Evolutionary conservation across 2,329 filamentous ascomycete species (phyloP), one percentile per base, ranked within the genome.

Genomic region (Zymoseptoria pseudotritici): DNA sequence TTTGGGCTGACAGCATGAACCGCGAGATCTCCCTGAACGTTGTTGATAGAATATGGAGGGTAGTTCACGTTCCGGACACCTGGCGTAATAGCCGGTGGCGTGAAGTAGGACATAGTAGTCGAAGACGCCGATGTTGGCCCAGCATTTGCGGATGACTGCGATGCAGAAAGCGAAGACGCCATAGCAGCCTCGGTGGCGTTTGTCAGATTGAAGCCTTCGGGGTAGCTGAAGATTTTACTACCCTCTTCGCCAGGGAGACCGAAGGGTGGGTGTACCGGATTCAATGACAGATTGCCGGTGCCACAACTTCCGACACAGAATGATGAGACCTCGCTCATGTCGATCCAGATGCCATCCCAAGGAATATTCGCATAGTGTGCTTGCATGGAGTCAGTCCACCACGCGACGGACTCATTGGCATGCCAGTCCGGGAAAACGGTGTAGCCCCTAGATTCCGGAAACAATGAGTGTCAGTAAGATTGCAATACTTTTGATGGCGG

Each of bases 241-340:
- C 84, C 84, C 1, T 80, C 79, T 64, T 89, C 85, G 0, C 87
- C 87, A 0, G 86, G 86, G 1, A 90, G 79, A 5, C 69, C 63
- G 68, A 89, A 90, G 0, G 83, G 78, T 5, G 86, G 86, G 68
- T 89, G 86, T 0, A 83, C 84, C 0, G 87, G 87, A 69, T 91
- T 90, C 52, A 87, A 70, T 1, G 81, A 82, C 50, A 89, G 71
- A 56, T 87, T 86, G 1, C 78, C 78, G 22, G 81, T 84, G 21
- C 89, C 89, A 67, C 89, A 91, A 64, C 83, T 87, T 3, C 89
- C 88, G 8, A 87, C 79, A 65, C 88, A 91, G 75, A 86, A 86
- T 0, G 82, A 85, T 7, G 81, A 81, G 2, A 82, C 82, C 66
- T 86, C 84, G 53, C 72, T 80, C 83, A 86, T 86, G 60, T 86